These are phyloP conservation scores for Aspergillus arachidicola DNA, from an alignment of 2,329 filamentous ascomycete species.

Conservation along the genomic window DNA sequence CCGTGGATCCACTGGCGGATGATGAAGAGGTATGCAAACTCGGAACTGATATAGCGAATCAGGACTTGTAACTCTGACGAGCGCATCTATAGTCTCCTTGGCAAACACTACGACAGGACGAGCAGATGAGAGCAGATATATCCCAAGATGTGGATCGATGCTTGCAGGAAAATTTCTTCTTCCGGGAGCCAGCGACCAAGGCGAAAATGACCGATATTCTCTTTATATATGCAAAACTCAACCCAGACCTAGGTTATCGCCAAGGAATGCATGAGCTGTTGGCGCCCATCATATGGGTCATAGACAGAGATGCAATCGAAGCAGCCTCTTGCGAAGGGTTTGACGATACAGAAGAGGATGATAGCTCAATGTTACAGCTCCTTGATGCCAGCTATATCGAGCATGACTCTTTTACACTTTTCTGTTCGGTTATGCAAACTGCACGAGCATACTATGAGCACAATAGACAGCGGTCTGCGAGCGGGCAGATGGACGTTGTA, in stretches of 20 bases:
- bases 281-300: constrained; percentile 82
- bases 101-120: constrained; percentile 83
- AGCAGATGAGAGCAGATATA: constrained; percentile 82
- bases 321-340: constrained; percentile 38
- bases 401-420: constrained; percentile 86
- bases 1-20: constrained; percentile 82
- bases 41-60: constrained; percentile 46
- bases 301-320: constrained; percentile 79
- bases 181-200: constrained; percentile 78
- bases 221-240: constrained; percentile 92
- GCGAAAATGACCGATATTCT: constrained; percentile 82
- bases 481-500: constrained; percentile 54
- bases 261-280: constrained; percentile 98
- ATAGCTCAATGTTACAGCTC: constrained; percentile 63
- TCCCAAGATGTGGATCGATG: constrained; percentile 89
- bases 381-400: constrained; percentile 77
- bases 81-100: constrained; percentile 72
- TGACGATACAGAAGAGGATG: constrained; percentile 37
- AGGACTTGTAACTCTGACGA: constrained; percentile 23
- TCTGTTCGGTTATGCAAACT: constrained; percentile 83
- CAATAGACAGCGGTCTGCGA: constrained; percentile 48
- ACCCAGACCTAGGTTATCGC: constrained; percentile 85
- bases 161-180: constrained; percentile 88
- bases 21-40: constrained; percentile 63
- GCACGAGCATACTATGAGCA: constrained; percentile 87